Base-by-base conservation (phyloP, 2,329 filamentous ascomycete species). In the Leptographium flavum region DNA sequence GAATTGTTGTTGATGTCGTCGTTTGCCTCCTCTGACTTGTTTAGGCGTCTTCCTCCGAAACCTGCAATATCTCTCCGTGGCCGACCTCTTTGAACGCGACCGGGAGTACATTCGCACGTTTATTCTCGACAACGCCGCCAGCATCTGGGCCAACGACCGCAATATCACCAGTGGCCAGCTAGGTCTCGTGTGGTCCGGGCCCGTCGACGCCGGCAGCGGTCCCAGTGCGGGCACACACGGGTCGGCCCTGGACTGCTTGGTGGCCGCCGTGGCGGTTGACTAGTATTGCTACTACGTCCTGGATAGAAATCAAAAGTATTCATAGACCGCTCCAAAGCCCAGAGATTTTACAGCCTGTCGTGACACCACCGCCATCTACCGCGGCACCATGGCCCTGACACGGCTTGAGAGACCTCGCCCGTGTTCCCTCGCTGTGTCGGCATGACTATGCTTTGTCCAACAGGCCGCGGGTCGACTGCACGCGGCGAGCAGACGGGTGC, bases 111-210 rank as follows among this genome's bases (percentile, higher is more conserved):
- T 77, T 54, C 62, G 60, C 13, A 56, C 62, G 2, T 78, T 79
- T 45, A 72, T 86, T 46, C 58, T 68, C 40, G 63, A 59, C 25
- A 85, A 83, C 47, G 81, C 81, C 10, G 63, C 80, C 49, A 72
- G 70, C 38, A 76, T 86, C 47, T 86, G 80, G 81, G 56, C 57
- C 15, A 70, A 74, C 40, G 65, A 77, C 56, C 68, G 77, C 22
- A 64, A 73, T 47, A 44, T 31, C 21, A 53, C 58, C 14, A 59
- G 61, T 2, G 67, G 71, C 52, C 61, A 67, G 55, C 59, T 86
- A 14, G 77, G 81, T 19, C 62, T 80, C 2, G 63, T 73, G n/a
- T 86, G 81, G 81, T 66, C 70, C 1, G 81, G 79, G 0, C 79
- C 80, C 0, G 47, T 53, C 5, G 47, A 50, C 6, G 50, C 52